phyloP scores from a whole-genome alignment of 352 stramenopile genomes.

The Elongisporangium undulatum region DNA sequence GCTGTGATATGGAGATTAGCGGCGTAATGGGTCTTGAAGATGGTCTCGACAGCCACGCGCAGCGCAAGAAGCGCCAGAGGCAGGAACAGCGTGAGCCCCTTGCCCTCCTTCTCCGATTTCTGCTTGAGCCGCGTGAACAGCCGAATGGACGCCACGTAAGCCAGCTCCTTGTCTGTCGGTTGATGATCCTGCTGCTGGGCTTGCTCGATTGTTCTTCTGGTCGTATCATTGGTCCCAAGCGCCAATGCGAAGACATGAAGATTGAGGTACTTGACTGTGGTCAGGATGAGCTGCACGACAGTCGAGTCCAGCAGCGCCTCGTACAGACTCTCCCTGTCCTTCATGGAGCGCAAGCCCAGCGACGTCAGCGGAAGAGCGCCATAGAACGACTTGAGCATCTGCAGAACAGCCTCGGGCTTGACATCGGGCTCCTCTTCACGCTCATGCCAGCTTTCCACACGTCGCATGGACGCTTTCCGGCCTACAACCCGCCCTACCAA shows the following conservation, averaged over 20 bases:
- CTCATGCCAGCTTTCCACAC: slow-evolving; percentile 41
- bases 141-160: slow-evolving; percentile 40
- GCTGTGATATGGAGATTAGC: slow-evolving; percentile 30
- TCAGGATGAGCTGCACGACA: slow-evolving; percentile 36
- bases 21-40: slow-evolving; percentile 62
- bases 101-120: slow-evolving; percentile 12
- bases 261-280: slow-evolving; percentile 32
- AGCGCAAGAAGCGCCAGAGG: slow-evolving; percentile 54
- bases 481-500: neutral
- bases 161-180: slow-evolving; percentile 25
- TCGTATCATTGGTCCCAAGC: neutral
- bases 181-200: slow-evolving; percentile 8
- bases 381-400: slow-evolving; percentile 50
- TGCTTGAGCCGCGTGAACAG: slow-evolving; percentile 28
- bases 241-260: slow-evolving; percentile 25
- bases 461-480: slow-evolving; percentile 30
- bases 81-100: slow-evolving; percentile 31
- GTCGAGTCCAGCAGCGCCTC: slow-evolving; percentile 17
- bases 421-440: slow-evolving; percentile 21
- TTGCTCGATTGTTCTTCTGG: neutral
- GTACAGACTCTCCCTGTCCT: slow-evolving; percentile 23
- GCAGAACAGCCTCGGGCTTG: slow-evolving; percentile 21
- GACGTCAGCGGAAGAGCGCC: slow-evolving; percentile 31
- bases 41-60: slow-evolving; percentile 52
- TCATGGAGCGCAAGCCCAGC: slow-evolving; percentile 29